Conservation (phyloP, 805 yeast genomes). For the Yarrowia porcina region DNA sequence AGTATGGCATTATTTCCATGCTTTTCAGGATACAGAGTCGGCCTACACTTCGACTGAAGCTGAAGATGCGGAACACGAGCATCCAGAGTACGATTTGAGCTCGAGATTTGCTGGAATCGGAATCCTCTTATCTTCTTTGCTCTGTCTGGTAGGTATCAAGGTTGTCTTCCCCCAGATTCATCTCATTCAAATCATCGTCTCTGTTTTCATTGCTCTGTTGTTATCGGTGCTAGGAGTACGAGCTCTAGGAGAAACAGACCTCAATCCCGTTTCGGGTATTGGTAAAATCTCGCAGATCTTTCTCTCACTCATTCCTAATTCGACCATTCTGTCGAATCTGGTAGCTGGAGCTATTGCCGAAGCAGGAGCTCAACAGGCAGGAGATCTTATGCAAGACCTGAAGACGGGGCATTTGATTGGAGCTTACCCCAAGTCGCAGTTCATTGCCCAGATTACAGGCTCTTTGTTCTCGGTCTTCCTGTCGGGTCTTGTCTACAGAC, state of each 20-base stretch:
- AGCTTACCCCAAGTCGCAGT: constrained; percentile 91
- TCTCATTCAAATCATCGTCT: constrained; percentile 59
- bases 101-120: constrained; percentile 54
- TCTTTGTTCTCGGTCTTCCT: constrained; percentile 78
- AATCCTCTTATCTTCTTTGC: constrained; percentile 56
- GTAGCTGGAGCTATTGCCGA: constrained; percentile 97
- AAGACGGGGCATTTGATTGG: constrained; percentile 91
- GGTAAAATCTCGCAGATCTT: constrained; percentile 89
- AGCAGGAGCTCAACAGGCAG: constrained; percentile 99
- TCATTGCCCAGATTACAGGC: constrained; percentile 84
- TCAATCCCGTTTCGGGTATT: constrained; percentile 94
- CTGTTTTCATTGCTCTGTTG: constrained; percentile 71
- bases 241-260: constrained; percentile 94
- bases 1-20: background rate
- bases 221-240: constrained; percentile 85
- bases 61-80: constrained; percentile 30
- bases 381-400: constrained; percentile 95
- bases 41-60: background rate
- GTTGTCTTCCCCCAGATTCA: constrained; percentile 72
- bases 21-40: background rate
- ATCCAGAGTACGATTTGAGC: constrained; percentile 51
- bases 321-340: constrained; percentile 76
- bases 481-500: constrained; percentile 75
- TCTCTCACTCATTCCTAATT: constrained; percentile 73
- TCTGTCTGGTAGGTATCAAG: constrained; percentile 65